Evolutionary conservation across 805 yeast species (phyloP).

Genomic region (Pichia rugopelliculosa): DNA sequence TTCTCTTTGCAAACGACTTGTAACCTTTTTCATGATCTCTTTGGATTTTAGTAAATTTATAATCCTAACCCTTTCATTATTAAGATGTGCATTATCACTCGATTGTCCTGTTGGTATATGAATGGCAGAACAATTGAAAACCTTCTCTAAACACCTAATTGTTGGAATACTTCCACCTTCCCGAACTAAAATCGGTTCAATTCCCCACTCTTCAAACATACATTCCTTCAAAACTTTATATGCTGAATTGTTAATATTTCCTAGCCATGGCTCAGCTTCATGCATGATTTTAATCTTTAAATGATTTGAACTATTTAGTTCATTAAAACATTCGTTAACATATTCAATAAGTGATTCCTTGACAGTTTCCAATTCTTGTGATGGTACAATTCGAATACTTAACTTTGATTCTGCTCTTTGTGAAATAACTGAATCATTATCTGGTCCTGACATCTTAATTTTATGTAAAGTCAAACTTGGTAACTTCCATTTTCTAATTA

Average conservation of each 20-base stretch:
- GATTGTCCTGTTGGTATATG: slow-evolving; percentile 97
- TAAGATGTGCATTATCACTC: slow-evolving; percentile 88
- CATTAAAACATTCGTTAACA: slow-evolving; percentile 40
- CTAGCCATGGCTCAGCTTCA: slow-evolving; percentile 95
- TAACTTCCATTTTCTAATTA: slow-evolving; percentile 78
- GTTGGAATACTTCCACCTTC: slow-evolving; percentile 98
- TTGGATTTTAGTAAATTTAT: slow-evolving; percentile 71
- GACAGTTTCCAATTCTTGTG: slow-evolving; percentile 60
- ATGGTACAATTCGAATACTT: slow-evolving; percentile 85
- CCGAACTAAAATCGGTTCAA: slow-evolving; percentile 76
- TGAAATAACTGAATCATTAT: slow-evolving; percentile 85
- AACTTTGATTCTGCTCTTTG: slow-evolving; percentile 66
- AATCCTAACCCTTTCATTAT: slow-evolving; percentile 77
- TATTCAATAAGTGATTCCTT: slow-evolving; percentile 42
- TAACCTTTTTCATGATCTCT: slow-evolving; percentile 49
- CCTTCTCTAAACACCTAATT: slow-evolving; percentile 74
- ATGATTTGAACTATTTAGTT: slow-evolving; percentile 53
- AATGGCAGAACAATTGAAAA: slow-evolving; percentile 81
- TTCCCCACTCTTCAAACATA: slow-evolving; percentile 63
- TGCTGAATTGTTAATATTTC: slow-evolving; percentile 70
- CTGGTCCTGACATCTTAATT: slow-evolving; percentile 82
- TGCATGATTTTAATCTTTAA: slow-evolving; percentile 57
- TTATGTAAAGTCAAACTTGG: slow-evolving; percentile 88
- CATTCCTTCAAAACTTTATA: slow-evolving; percentile 61
- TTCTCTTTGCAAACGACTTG: slow-evolving; percentile 33